Evolutionary conservation across 768 basidiomycete genomes (phyloP), one percentile per base, ranked within the genome.

Genomic region (Lactarius trivialis): DNA sequence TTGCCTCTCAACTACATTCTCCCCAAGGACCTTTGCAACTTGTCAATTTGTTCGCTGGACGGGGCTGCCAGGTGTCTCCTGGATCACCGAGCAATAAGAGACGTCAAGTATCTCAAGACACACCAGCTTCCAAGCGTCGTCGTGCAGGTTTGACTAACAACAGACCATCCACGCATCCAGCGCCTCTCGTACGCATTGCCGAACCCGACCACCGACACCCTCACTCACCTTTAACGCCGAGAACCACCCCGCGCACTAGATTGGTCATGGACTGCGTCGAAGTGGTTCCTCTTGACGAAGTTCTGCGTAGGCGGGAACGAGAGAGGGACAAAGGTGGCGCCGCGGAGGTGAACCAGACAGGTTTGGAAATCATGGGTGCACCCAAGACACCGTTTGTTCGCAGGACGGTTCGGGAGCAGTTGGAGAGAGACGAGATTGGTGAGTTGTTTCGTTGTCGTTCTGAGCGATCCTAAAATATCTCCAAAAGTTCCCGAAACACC

Each of bases 401-500:
- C 32, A 55, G 54, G 26, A 7, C 19, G 19, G 41, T 14, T 32
- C 45, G 58, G 24, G 63, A 43, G 37, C 14, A 24, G 37, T 2
- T 55, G 48, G 63, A 55, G 28, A 55, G 37, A 33, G 53, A 63
- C 30, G 62, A 63, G 19, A 64, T 64, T 11, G 58, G 63, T 64
- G n/a, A 19, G 58, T 4, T 4, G 15, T 45, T 50, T 7, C n/a
- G n/a, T n/a, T 7, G 2, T 9, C 28, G 30, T 30, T 5, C 4
- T 14, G 26, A 14, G 30, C n/a, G 33, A 3, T 7, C 21, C 37
- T 15, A 21, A 43, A 15, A 2, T 4, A n/a, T 11, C 12, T n/a
- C 45, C 4, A 12, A n/a, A 32, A 64, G 63, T 64, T 1, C 63
- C 63, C 26, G 63, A 64, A 28, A 64, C 63, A 30, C 63, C 63